Conservation (phyloP, 2,329 filamentous ascomycete genomes). For the Celoporthe dispersa region DNA sequence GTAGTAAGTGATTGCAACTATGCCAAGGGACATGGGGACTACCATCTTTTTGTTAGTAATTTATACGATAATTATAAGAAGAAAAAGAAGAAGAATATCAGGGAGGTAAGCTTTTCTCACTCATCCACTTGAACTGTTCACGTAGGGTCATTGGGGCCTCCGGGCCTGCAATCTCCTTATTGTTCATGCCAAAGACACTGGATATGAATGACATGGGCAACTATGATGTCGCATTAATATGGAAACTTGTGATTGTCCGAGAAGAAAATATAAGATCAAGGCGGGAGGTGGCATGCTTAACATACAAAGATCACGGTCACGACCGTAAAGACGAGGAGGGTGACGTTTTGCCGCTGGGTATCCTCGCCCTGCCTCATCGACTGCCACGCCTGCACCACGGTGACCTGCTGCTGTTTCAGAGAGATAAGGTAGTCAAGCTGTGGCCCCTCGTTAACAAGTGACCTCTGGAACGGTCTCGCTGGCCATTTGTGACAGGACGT, state of each 20-base stretch:
- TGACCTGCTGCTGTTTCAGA: constrained; percentile 52
- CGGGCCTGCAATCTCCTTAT: constrained; percentile 33
- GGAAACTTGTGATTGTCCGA: background rate
- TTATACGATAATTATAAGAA: background rate
- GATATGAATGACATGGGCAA: constrained; percentile 45
- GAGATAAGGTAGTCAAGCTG: constrained; percentile 45
- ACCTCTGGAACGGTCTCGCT: background rate
- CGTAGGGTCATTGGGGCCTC: constrained; percentile 25
- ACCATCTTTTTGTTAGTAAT: background rate
- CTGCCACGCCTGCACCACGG: constrained; percentile 49
- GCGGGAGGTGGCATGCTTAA: background rate
- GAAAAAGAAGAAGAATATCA: background rate
- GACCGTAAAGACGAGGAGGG: constrained; percentile 52
- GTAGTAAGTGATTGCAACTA: constrained; percentile 29
- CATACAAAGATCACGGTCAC: constrained; percentile 52
- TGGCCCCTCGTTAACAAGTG: background rate
- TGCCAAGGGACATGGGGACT: constrained; percentile 26
- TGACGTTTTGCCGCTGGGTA: constrained; percentile 46
- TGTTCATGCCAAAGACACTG: constrained; percentile 46
- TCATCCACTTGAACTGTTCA: constrained; percentile 30
- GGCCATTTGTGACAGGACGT: constrained; percentile 15
- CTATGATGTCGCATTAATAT: constrained; percentile 23
- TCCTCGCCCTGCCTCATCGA: constrained; percentile 45
- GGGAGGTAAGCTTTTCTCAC: background rate
- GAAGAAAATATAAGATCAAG: background rate